Conservation (phyloP, 345 rosid species). For the Eucalyptus guilfoylei region DNA sequence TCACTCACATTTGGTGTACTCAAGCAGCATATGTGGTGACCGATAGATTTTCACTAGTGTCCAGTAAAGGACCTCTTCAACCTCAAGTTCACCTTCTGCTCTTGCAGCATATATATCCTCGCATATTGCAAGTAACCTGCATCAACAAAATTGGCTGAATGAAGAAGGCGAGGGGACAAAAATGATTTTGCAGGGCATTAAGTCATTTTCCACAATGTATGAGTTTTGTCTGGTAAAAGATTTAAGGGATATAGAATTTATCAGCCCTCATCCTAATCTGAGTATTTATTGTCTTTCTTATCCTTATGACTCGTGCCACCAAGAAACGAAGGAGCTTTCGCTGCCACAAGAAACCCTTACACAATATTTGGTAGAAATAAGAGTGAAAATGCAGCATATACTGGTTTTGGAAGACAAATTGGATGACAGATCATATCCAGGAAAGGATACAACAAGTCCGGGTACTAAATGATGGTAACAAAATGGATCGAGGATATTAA, state of each 20-base stretch:
- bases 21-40: slow-evolving; percentile 34
- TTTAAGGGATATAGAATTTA: neutral
- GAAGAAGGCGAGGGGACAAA: neutral
- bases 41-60: slow-evolving; percentile 30
- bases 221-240: neutral
- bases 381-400: neutral
- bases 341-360: neutral
- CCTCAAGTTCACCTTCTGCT: slow-evolving; percentile 39
- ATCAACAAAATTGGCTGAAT: neutral
- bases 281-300: neutral
- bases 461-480: neutral
- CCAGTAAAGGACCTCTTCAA: slow-evolving; percentile 41
- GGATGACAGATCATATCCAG: neutral
- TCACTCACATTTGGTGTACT: slow-evolving; percentile 26
- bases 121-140: slow-evolving; percentile 34
- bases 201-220: neutral
- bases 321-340: neutral
- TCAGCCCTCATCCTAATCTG: neutral
- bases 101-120: slow-evolving; percentile 39
- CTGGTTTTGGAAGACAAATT: neutral
- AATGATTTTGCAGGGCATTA: neutral
- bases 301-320: neutral
- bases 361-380: neutral
- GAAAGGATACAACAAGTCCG: neutral
- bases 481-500: neutral